phyloP scores from a whole-genome alignment of 371 early-diverging fungal genomes.

The Mucor lusitanicus region DNA sequence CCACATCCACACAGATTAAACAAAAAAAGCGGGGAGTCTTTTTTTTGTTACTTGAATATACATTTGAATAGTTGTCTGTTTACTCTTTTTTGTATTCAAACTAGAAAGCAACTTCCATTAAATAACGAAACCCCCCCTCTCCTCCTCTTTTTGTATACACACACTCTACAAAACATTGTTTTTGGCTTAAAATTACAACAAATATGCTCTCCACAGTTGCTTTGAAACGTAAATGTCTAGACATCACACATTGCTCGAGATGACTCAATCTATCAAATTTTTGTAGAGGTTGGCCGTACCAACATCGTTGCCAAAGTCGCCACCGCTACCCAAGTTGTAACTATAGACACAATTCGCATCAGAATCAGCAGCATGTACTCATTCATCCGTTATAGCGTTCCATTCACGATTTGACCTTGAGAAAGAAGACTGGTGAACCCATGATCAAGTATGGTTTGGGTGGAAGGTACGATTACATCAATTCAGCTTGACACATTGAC shows the following conservation, averaged over 20 bases:
- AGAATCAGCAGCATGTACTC: not conserved
- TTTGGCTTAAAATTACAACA: not conserved
- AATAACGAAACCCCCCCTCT: constrained; percentile 7
- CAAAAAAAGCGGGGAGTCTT: not conserved
- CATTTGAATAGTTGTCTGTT: not conserved
- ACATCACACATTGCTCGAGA: not conserved
- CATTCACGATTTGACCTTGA: constrained; percentile 67
- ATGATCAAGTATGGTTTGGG: constrained; percentile 68
- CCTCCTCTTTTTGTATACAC: not conserved
- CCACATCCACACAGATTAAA: not conserved
- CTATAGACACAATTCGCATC: not conserved
- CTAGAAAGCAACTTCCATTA: not conserved
- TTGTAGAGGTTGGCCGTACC: constrained; percentile 39
- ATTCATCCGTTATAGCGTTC: constrained; percentile 47
- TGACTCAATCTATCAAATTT: not conserved
- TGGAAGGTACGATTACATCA: constrained; percentile 59
- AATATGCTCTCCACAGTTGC: constrained; percentile 28
- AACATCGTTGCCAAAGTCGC: constrained; percentile 23
- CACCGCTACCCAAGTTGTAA: constrained; percentile 32
- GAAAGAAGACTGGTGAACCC: constrained; percentile 70
- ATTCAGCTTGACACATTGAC: not conserved
- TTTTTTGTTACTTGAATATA: not conserved
- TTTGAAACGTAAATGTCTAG: constrained; percentile 23
- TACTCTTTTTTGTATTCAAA: not conserved
- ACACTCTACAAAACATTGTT: not conserved